Evolutionary conservation across 2,329 filamentous ascomycete genomes (phyloP).

Genomic region (Penicillium crustosum): DNA sequence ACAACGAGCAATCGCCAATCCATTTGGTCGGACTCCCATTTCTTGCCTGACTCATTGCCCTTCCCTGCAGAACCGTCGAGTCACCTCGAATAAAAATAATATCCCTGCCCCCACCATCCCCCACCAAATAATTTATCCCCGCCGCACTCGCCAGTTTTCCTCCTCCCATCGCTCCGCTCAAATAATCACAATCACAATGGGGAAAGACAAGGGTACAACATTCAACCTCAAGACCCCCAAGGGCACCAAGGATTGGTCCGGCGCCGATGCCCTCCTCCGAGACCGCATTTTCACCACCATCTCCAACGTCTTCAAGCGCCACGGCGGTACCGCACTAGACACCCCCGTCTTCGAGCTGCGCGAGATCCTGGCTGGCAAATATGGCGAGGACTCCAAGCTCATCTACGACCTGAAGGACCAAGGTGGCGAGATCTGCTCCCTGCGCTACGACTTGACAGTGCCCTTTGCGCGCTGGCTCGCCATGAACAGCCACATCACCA

Average conservation of each 20-base stretch:
- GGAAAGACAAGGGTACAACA: constrained; percentile 41
- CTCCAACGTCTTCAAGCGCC: constrained; percentile 76
- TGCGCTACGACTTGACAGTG: constrained; percentile 85
- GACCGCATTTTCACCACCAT: constrained; percentile 78
- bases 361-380: constrained; percentile 84
- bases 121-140: constrained; percentile 29
- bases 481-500: constrained; percentile 79
- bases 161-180: constrained; percentile 17
- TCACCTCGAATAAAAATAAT: constrained; percentile 31
- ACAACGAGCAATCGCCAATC: constrained; percentile 32
- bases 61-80: constrained; percentile 19
- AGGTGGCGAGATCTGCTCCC: constrained; percentile 78
- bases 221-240: constrained; percentile 85
- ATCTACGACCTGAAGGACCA: constrained; percentile 89
- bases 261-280: constrained; percentile 74
- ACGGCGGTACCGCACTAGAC: constrained; percentile 76
- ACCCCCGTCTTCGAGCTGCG: constrained; percentile 83
- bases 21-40: constrained; percentile 15
- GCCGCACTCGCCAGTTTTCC: constrained; percentile 29
- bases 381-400: constrained; percentile 88
- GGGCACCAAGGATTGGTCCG: constrained; percentile 85
- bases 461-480: constrained; percentile 90
- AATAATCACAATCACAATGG: constrained; percentile 24
- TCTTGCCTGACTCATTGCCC: constrained; percentile 20
- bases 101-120: constrained; percentile 30